Conservation (phyloP, 768 basidiomycete species). For the Panaeolus cyanescens region DNA sequence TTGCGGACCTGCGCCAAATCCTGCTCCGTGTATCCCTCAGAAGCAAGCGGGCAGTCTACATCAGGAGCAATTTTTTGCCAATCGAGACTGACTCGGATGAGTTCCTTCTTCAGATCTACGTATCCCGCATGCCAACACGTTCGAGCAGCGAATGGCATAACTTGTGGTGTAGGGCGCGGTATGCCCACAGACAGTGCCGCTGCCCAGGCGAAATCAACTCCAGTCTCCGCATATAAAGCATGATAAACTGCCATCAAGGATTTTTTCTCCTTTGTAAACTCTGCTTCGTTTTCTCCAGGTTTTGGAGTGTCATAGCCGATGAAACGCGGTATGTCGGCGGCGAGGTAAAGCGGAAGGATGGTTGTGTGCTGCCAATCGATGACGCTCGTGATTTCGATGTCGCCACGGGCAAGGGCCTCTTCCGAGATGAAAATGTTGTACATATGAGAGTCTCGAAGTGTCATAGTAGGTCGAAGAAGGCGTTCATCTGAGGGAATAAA, state of each 20-base stretch:
- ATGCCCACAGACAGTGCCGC: constrained; percentile 8
- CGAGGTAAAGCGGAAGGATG: constrained; percentile 10
- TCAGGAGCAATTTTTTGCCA: constrained; percentile 11
- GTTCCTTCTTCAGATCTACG: constrained; percentile 10
- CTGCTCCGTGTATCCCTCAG: constrained; percentile 8
- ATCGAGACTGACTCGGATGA: constrained; percentile 5
- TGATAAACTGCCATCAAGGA: constrained; percentile 11
- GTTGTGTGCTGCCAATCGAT: constrained; percentile 13
- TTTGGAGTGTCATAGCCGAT: constrained; percentile 7
- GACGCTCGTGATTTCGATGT: constrained; percentile 12
- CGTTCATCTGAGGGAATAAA: constrained; percentile 12
- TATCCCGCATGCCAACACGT: constrained; percentile 12
- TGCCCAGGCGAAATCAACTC: constrained; percentile 11
- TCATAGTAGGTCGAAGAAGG: constrained; percentile 10
- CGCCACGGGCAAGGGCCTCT: constrained; percentile 11
- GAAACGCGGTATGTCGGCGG: constrained; percentile 10
- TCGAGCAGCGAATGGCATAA: constrained; percentile 9
- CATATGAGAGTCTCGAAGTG: constrained; percentile 10
- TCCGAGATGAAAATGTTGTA: constrained; percentile 12
- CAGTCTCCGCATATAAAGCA: constrained; percentile 11
- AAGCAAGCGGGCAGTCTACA: constrained; percentile 8
- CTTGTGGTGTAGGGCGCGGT: constrained; percentile 8
- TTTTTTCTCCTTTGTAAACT: constrained; percentile 8
- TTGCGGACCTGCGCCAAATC: constrained; percentile 10
- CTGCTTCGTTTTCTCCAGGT: constrained; percentile 11